Conservation (phyloP, 148 eudicot genomes). For the Rhododendron ferrugineum region DNA sequence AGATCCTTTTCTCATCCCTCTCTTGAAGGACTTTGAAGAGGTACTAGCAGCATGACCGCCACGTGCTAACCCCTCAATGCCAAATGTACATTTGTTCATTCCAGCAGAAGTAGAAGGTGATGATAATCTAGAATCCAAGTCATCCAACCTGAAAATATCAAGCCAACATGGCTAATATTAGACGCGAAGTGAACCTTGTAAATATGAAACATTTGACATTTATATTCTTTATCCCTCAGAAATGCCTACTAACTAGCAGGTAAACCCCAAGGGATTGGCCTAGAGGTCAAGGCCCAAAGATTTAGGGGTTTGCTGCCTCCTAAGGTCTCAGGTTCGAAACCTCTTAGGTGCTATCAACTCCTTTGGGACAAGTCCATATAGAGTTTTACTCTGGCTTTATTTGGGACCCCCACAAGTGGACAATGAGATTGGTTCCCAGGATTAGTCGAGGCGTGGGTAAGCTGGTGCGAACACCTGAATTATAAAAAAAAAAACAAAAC, state of each 20-base stretch:
- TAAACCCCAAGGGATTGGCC: background rate
- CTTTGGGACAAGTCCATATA: background rate
- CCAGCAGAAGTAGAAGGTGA: slow-evolving; percentile 49
- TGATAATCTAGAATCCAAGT: slow-evolving; percentile 55
- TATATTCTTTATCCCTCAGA: background rate
- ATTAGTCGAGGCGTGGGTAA: background rate
- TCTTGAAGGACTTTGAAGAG: slow-evolving; percentile 52
- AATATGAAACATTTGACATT: background rate
- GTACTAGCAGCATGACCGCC: slow-evolving; percentile 23
- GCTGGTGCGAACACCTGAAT: background rate
- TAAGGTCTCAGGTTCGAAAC: background rate
- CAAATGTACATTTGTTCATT: slow-evolving; percentile 49
- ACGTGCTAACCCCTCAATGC: slow-evolving; percentile 47
- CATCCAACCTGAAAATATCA: slow-evolving; percentile 48
- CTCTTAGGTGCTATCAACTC: background rate
- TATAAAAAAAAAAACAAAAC: background rate
- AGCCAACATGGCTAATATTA: background rate
- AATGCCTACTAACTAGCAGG: background rate
- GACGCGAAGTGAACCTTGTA: background rate
- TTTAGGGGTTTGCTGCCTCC: background rate
- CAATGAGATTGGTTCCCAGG: background rate
- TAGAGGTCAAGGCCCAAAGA: background rate
- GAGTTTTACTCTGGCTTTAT: background rate
- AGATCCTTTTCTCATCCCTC: slow-evolving; percentile 62
- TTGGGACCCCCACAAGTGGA: background rate